Evolutionary conservation across 768 basidiomycete species (phyloP), one percentile per base, ranked within the genome.

Genomic region (Lactarius akahatsu): DNA sequence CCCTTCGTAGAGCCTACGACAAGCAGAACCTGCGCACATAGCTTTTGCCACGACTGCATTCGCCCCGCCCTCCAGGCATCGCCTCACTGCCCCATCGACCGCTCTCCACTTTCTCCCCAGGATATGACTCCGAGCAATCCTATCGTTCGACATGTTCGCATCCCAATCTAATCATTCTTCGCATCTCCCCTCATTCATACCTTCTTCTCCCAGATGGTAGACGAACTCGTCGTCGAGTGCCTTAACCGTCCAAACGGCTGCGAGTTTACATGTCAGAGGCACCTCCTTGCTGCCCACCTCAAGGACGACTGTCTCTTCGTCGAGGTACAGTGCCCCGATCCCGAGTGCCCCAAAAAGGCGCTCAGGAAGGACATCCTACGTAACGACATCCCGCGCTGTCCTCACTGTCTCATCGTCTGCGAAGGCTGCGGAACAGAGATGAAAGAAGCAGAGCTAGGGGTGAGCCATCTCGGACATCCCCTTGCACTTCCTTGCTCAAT

Each of bases 11-110:
- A 92, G 36, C 94, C 94, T 11, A 82, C 82, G 1, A 90, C 90
- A 0, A 88, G 91, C 0, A 82, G 77, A 47, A 85, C 88, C 9
- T 96, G 94, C 71, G 80, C 84, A 66, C 94, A 94, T 74, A 96
- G 92, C 0, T 96, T 96, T 75, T 96, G 94, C 75, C 77, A 77
- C n/a, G 87, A 86, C 36, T 96, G 94, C 73, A 91, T 95, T 66
- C 71, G 78, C n/a, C 80, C 81, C 59, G 90, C 94, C 0, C 81
- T 96, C 4, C 74, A 76, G 15, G 84, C 90, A 66, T 85, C 87
- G 8, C 79, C 82, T 0, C 86, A 88, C 67, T 96, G 94, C 74
- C 94, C 94, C 13, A 86, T 96, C 36, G 94, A 96, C 76, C 85
- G 94, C 26, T 88, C 85, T 16, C 80, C 86, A 0, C 79, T 96